A percentile compares a stretch with the other conserved stretches of the same genome.
Conservation (phyloP, 2,329 filamentous ascomycete species). For the Curvularia verruculosa region DNA sequence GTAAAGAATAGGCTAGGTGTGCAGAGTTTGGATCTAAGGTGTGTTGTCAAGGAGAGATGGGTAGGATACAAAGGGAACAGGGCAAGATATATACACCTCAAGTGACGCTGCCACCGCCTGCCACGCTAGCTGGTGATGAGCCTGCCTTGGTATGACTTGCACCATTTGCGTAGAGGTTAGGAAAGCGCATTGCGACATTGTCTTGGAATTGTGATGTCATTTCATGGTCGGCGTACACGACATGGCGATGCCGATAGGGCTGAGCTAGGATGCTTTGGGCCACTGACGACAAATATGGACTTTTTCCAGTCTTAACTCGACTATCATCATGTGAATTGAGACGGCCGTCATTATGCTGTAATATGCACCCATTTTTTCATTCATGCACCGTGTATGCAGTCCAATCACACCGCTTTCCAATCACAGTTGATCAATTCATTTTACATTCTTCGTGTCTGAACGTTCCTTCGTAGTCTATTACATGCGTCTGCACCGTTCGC, state of each 20-base stretch:
- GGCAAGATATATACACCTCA: conserved; percentile 8
- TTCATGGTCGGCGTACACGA: conserved; percentile 13
- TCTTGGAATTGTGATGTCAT: conserved; percentile 22
- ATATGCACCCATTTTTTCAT: background rate
- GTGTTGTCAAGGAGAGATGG: background rate
- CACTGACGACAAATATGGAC: background rate
- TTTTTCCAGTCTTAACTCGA: background rate
- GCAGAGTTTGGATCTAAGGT: conserved; percentile 5
- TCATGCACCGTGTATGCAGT: background rate
- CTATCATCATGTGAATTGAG: background rate
- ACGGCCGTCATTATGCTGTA: background rate
- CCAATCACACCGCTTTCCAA: background rate
- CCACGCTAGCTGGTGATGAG: conserved; percentile 9
- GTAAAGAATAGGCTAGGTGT: background rate
- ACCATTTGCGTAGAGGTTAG: conserved; percentile 10
- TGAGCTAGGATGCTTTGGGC: conserved; percentile 6
- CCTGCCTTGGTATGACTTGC: conserved; percentile 22
- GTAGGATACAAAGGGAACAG: background rate
- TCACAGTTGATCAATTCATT: background rate
- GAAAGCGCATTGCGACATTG: conserved; percentile 22
- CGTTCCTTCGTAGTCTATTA: conserved; percentile 12
- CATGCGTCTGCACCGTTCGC: conserved; percentile 19
- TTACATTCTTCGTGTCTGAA: conserved; percentile 1
- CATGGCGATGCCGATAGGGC: conserved; percentile 8
- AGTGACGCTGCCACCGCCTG: conserved; percentile 2